Percentiles rank a stretch among this genome's conserved stretches.
Conservation (phyloP, 371 early-diverging fungal species). For the Zopfochytrium polystomum region DNA sequence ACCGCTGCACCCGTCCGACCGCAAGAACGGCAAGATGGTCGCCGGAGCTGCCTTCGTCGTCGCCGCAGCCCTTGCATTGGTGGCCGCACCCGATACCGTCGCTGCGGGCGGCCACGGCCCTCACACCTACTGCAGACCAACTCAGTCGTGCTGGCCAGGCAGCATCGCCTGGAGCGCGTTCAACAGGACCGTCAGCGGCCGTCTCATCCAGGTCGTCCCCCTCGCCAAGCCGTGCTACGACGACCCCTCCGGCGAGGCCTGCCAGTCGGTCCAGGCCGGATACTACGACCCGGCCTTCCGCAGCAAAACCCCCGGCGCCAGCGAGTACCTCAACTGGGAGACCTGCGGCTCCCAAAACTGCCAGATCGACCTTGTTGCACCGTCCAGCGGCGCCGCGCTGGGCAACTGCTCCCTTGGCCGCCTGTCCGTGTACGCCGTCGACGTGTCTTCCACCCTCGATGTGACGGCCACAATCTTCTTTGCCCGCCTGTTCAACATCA, state of each 20-base stretch:
- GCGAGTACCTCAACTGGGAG: not conserved
- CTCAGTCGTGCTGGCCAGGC: not conserved
- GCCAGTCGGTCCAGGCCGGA: not conserved
- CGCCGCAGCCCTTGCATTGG: too few species aligned
- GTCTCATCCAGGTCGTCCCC: not conserved
- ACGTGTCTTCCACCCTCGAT: not conserved
- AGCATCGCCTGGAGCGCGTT: not conserved
- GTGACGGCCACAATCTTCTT: conserved; percentile 31
- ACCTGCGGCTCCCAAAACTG: not conserved
- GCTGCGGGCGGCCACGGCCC: too few species aligned
- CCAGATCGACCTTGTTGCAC: not conserved
- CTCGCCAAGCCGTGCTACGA: not conserved
- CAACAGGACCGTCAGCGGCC: not conserved
- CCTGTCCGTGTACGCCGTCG: not conserved
- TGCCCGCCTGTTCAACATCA: conserved; percentile 40
- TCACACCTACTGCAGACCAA: too few species aligned
- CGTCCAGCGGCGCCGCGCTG: not conserved
- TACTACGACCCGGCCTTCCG: not conserved
- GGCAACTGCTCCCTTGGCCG: conserved; percentile 1
- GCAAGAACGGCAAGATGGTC: too few species aligned
- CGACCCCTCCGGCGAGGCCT: not conserved
- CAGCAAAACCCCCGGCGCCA: too few species aligned
- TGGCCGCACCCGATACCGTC: too few species aligned
- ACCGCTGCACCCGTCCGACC: too few species aligned
- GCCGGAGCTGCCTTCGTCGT: too few species aligned